Percentiles rank a stretch among this genome's conserved stretches.
Conservation (phyloP, 2,329 filamentous ascomycete genomes). For the Aspergillus ustus region DNA sequence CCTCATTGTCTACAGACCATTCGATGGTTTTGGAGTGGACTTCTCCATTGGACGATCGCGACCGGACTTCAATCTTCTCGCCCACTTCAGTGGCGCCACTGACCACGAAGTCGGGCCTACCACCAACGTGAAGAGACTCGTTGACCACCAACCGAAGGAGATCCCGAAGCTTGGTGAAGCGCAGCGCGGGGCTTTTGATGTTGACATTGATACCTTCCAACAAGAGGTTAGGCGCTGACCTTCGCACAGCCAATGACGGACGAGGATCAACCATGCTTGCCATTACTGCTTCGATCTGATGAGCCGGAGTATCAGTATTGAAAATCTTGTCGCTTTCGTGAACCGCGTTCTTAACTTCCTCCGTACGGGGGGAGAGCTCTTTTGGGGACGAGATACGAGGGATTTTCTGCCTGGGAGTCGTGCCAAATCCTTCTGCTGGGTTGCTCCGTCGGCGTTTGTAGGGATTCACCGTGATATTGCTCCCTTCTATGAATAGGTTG, state of each 20-base stretch:
- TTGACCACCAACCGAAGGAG: slow-evolving; percentile 53
- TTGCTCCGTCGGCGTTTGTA: slow-evolving; percentile 52
- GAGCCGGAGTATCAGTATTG: slow-evolving; percentile 40
- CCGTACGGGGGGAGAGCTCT: slow-evolving; percentile 44
- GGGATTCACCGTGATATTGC: slow-evolving; percentile 47
- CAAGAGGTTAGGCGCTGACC: slow-evolving; percentile 41
- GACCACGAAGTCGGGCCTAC: slow-evolving; percentile 53
- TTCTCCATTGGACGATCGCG: slow-evolving; percentile 50
- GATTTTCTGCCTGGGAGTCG: slow-evolving; percentile 42
- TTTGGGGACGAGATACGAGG: slow-evolving; percentile 37
- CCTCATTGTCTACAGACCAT: slow-evolving; percentile 52
- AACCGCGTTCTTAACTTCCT: slow-evolving; percentile 47
- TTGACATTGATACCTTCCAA: slow-evolving; percentile 44
- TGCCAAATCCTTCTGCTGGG: slow-evolving; percentile 41
- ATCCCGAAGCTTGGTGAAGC: slow-evolving; percentile 51
- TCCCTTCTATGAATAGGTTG: slow-evolving; percentile 49
- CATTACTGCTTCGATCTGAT: slow-evolving; percentile 45
- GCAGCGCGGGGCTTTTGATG: slow-evolving; percentile 39
- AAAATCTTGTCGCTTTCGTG: slow-evolving; percentile 49
- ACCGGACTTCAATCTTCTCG: slow-evolving; percentile 52
- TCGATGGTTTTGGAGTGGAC: slow-evolving; percentile 50
- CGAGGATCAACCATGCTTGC: slow-evolving; percentile 43
- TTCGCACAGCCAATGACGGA: slow-evolving; percentile 41
- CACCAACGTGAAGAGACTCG: slow-evolving; percentile 53
- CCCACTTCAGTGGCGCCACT: slow-evolving; percentile 49